Base-by-base conservation (phyloP, 2,329 filamentous ascomycete species). In the Claviceps lovelessii region DNA sequence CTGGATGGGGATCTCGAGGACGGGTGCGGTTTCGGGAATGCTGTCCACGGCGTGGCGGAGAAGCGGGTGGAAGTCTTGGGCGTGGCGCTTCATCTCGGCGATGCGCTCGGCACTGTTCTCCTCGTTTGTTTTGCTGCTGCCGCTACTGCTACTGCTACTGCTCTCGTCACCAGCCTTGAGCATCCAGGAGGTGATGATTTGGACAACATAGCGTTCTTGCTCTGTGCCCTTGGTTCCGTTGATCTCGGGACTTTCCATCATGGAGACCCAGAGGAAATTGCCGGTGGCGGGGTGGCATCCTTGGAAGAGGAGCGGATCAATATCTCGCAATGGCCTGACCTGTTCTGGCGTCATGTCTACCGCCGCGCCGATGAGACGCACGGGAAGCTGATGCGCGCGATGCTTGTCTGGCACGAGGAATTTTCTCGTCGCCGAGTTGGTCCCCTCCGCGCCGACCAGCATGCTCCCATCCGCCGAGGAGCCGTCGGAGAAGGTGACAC, bases 241-340 rank as follows among this genome's bases (percentile, higher is more conserved):
- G 5, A 61, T 61, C 35, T 65, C 61, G 2, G 67, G 73, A 8
- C 70, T 72, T 45, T 72, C 71, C 17, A 77, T 67, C 57, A 73
- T 70, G 55, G 68, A 68, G 59, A 77, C 75, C 67, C 74, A 80
- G 19, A 81, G 64, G 57, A 71, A 80, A 23, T 70, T 70, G 50
- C 73, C 71, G 0, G 73, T 76, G 4, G 70, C 65, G 0, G 77
- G 76, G 60, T 81, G 74, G 11, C 72, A 69, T 3, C 75, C 78
- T 56, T 79, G 75, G 60, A 81, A 77, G 29, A 80, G 72, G 45
- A 76, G 70, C 0, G 77, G 77, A 56, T 81, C 77, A 31, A 80
- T 70, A 1, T 65, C 67, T n/a, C 71, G 67, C 8, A 76, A 64
- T 7, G 68, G 59, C 65, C 61, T 58, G 68, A 61, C 64, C 67